phyloP scores from a whole-genome alignment of 1,139 yeast species.

The Saccharomyces hybrid region DNA sequence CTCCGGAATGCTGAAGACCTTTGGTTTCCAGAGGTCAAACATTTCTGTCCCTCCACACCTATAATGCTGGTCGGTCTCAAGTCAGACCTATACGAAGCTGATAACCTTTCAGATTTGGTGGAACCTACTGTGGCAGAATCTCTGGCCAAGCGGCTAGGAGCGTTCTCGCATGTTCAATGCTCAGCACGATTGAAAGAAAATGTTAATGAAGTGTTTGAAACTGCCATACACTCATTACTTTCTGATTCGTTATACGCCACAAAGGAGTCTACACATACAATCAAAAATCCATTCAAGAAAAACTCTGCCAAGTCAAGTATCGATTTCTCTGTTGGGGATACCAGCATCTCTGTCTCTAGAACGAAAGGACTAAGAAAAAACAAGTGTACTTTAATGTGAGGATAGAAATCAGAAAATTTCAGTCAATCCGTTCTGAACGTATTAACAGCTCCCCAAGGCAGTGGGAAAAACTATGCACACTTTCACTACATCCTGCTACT shows the following conservation, averaged over 20 bases:
- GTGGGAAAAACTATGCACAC: not conserved
- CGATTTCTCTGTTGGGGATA: not conserved
- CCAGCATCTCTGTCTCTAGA: not conserved
- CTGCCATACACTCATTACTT: slow-evolving; percentile 25
- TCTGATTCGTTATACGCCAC: slow-evolving; percentile 10
- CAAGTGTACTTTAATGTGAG: slow-evolving; percentile 9
- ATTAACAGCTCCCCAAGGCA: not conserved
- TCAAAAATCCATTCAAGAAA: slow-evolving; percentile 11
- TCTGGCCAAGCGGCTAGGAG: slow-evolving; percentile 60
- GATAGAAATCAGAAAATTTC: not conserved
- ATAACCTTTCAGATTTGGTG: slow-evolving; percentile 9
- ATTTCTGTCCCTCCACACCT: slow-evolving; percentile 77
- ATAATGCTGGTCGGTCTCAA: slow-evolving; percentile 74
- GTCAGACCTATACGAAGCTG: slow-evolving; percentile 47
- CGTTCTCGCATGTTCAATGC: slow-evolving; percentile 69
- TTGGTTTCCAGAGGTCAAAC: slow-evolving; percentile 83
- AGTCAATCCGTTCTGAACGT: not conserved
- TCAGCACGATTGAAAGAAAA: slow-evolving; percentile 68
- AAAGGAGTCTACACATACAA: slow-evolving; percentile 5
- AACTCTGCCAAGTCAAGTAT: not conserved
- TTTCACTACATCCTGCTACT: not conserved
- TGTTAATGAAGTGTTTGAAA: slow-evolving; percentile 58
- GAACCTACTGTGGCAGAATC: slow-evolving; percentile 22
- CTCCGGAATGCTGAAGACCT: slow-evolving; percentile 67
- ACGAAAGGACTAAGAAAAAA: slow-evolving; percentile 7